Evolutionary conservation across 441 rosid genomes (phyloP), one percentile per base, ranked within the genome.

Genomic region (Corymbia calophylla): DNA sequence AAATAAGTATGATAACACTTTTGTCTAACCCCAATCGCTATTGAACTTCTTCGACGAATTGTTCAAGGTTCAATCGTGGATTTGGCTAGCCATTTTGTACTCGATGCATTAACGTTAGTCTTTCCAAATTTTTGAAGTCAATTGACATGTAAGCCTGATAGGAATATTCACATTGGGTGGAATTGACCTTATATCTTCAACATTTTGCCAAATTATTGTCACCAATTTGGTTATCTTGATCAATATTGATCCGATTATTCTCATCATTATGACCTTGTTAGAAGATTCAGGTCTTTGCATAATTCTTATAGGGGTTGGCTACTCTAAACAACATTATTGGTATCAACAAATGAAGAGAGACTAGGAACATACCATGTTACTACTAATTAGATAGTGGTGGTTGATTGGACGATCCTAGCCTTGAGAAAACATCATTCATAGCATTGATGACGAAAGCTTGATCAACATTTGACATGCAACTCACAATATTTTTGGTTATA

Each of bases 201-300:
- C n/a, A 58, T 25, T 58, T 58, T 58, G 62, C 6, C n/a, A 25
- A 58, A 58, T 58, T 58, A 25, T 25, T 25, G 64, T 58, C 64
- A 58, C 14, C 3, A 10, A 25, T 58, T 25, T 10, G 14, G 14
- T 58, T 58, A 58, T 25, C 25, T 58, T 25, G n/a, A 58, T 10
- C 3, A 58, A 0, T 6, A 58, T 58, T 0, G 25, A 3, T 14
- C 0, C 4, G 1, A 56, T 56, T 56, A 56, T 56, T 56, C 62
- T 56, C 62, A 56, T 56, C 62, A 56, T 56, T 56, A 27, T 56
- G 29, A 21, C 62, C 9, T 56, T 56, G 62, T 56, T 56, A 56
- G 27, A 56, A 56, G 62, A 56, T 21, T 56, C 5, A 56, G 0
- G 62, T 9, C 29, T 56, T 58, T 25, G 7, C 64, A 58, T 58